Conservation (phyloP, 371 early-diverging fungal species). For the Thermomucor indicae-seudaticae region DNA sequence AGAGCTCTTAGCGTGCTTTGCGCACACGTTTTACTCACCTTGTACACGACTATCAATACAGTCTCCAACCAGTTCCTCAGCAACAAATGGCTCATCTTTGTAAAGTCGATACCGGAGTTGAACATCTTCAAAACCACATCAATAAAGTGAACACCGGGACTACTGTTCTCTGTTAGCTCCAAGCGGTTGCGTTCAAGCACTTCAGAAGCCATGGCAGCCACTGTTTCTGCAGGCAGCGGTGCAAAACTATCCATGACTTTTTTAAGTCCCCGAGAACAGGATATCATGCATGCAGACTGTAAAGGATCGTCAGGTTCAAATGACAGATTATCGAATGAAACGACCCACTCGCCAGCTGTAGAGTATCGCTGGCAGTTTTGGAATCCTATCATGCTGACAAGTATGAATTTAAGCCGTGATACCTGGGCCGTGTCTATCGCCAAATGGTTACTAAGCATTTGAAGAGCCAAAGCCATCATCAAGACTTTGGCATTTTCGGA, state of each 20-base stretch:
- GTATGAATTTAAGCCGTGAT: slow-evolving; percentile 33
- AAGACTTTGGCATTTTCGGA: slow-evolving; percentile 37
- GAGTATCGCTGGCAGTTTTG: slow-evolving; percentile 29
- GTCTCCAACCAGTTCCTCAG: slow-evolving; percentile 57
- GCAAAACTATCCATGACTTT: slow-evolving; percentile 52
- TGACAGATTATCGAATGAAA: slow-evolving; percentile 31
- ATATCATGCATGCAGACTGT: slow-evolving; percentile 30
- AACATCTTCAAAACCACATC: slow-evolving; percentile 48
- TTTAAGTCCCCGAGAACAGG: slow-evolving; percentile 41
- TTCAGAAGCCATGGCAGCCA: slow-evolving; percentile 34
- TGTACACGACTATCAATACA: slow-evolving; percentile 53
- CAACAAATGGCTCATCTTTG: slow-evolving; percentile 38
- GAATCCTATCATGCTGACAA: slow-evolving; percentile 42
- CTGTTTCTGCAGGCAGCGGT: slow-evolving; percentile 37
- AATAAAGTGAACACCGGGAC: slow-evolving; percentile 42
- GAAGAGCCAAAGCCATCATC: slow-evolving; percentile 44
- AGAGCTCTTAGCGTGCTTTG: neutral
- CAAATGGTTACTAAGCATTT: slow-evolving; percentile 47
- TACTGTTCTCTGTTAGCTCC: slow-evolving; percentile 38
- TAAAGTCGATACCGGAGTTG: slow-evolving; percentile 39
- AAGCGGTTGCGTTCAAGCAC: slow-evolving; percentile 25
- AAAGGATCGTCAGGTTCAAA: slow-evolving; percentile 31
- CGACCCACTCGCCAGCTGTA: slow-evolving; percentile 24
- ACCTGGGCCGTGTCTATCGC: slow-evolving; percentile 33
- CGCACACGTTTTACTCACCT: slow-evolving; percentile 26